Evolutionary conservation across 2,329 filamentous ascomycete species (phyloP).

Genomic region (Aspergillus ruber): DNA sequence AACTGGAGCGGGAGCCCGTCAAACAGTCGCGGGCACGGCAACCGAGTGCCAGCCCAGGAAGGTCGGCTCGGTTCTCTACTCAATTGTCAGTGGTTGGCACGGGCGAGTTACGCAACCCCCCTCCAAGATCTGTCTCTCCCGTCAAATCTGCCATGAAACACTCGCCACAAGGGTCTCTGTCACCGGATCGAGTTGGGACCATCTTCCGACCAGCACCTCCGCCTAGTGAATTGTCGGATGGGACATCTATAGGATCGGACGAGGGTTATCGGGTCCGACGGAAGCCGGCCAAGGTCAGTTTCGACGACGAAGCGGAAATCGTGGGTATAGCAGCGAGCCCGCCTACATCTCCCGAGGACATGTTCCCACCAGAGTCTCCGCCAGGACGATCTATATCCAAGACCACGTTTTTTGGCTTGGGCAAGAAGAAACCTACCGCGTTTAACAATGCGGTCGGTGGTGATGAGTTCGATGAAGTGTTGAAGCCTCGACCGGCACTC

Average conservation of each 20-base stretch:
- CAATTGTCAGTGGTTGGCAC: slow-evolving; percentile 44
- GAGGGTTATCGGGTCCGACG: slow-evolving; percentile 44
- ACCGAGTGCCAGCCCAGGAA: slow-evolving; percentile 46
- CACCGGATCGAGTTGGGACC: slow-evolving; percentile 25
- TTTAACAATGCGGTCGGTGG: slow-evolving; percentile 25
- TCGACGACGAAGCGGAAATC: slow-evolving; percentile 51
- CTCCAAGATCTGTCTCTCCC: slow-evolving; percentile 54
- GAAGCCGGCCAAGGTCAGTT: slow-evolving; percentile 60
- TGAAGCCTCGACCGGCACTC: slow-evolving; percentile 53
- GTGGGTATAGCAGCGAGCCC: slow-evolving; percentile 41
- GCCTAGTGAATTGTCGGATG: slow-evolving; percentile 52
- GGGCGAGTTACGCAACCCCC: slow-evolving; percentile 51
- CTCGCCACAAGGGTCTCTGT: slow-evolving; percentile 40
- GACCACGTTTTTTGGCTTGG: slow-evolving; percentile 31
- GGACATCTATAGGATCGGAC: slow-evolving; percentile 44
- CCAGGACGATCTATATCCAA: slow-evolving; percentile 25
- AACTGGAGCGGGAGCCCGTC: slow-evolving; percentile 5
- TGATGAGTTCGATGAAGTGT: slow-evolving; percentile 50
- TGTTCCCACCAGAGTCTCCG: slow-evolving; percentile 26
- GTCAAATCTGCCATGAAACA: slow-evolving; percentile 58
- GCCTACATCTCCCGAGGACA: slow-evolving; percentile 36
- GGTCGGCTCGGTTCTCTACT: slow-evolving; percentile 53
- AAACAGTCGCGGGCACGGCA: slow-evolving; percentile 24
- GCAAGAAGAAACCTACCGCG: slow-evolving; percentile 24
- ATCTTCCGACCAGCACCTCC: slow-evolving; percentile 25